Evolutionary conservation across 768 basidiomycete species (phyloP).

Genomic region (Lactarius akahatsu): DNA sequence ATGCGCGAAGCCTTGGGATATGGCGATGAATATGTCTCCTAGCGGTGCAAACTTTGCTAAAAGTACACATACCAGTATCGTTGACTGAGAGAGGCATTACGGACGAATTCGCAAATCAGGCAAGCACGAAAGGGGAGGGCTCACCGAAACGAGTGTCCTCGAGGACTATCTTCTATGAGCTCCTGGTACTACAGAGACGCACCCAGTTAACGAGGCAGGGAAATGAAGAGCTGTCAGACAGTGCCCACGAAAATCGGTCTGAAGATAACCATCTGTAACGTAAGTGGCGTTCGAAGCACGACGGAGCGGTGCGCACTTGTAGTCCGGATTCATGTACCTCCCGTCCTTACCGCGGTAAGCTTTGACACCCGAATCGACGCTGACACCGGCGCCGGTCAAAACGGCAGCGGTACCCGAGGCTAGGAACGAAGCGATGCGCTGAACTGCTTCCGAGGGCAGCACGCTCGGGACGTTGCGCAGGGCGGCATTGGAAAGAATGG

Average conservation of each 20-base stretch:
- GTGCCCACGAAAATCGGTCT: constrained; percentile 33
- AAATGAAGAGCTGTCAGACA: background rate
- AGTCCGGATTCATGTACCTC: constrained; percentile 86
- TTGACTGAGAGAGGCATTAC: constrained; percentile 48
- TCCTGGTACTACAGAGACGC: constrained; percentile 62
- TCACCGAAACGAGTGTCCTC: constrained; percentile 71
- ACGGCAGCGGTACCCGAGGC: constrained; percentile 67
- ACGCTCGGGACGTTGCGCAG: constrained; percentile 39
- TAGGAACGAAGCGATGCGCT: constrained; percentile 65
- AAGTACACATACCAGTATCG: constrained; percentile 67
- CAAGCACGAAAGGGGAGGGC: constrained; percentile 31
- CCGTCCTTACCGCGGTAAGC: constrained; percentile 91
- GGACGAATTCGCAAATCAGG: background rate
- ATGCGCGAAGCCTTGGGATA: constrained; percentile 58
- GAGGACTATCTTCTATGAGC: constrained; percentile 66
- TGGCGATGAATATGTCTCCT: background rate
- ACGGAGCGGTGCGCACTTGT: constrained; percentile 52
- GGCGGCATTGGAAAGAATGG: constrained; percentile 46
- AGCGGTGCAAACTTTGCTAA: background rate
- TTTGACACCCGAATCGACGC: constrained; percentile 92
- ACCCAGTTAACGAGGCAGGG: constrained; percentile 20
- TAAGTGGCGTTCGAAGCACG: background rate
- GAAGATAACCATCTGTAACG: background rate
- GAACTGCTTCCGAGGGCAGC: constrained; percentile 52
- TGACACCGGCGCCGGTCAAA: constrained; percentile 90